Evolutionary conservation across 2,329 filamentous ascomycete species (phyloP), one percentile per base, ranked within the genome.

Genomic region (Diaporthe amygdali): DNA sequence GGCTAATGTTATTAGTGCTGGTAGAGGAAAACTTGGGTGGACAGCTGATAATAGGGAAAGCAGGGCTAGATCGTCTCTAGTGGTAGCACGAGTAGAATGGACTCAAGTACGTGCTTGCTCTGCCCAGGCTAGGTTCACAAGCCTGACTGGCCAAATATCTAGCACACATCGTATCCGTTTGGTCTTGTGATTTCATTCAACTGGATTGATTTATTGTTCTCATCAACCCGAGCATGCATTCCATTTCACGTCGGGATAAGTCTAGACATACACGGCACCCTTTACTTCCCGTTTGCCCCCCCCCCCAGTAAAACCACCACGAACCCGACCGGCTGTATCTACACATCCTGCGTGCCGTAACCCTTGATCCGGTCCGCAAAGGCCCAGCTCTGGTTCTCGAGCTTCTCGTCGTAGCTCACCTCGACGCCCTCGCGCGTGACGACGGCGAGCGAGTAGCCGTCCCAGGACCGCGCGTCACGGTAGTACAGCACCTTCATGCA

Each of bases 401-500:
- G 87, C 88, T 95, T 91, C 87, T 97, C 93, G 77, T 93, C 85
- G 83, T 97, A 91, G 82, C 92, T 92, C 76, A 98, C 81, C 69
- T 97, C 93, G 71, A 98, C 91, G n/a, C 93, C 94, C 61, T 94
- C 94, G 84, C 94, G 93, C 69, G 94, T 96, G 70, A 99, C 88
- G 68, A 98, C 88, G 25, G 96, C 96, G 80, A 98, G 92, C 75
- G 94, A 96, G 86, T 98, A 99, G 76, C 89, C 88, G 84, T 98
- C 95, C 84, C 96, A 85, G 85, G 94, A 97, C 82, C 96, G 91
- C 54, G 96, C 96, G 84, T 99, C 96, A 78, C 96, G 90, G 87
- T 99, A 99, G 87, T 94, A 99, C 73, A 99, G 88, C 67, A 98
- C 96, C 89, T 98, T 98, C 94, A 99, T 95, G 84, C 95, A 97